Evolutionary conservation across 2,329 filamentous ascomycete species (phyloP).

Genomic region (Aspergillus spinulosporus): DNA sequence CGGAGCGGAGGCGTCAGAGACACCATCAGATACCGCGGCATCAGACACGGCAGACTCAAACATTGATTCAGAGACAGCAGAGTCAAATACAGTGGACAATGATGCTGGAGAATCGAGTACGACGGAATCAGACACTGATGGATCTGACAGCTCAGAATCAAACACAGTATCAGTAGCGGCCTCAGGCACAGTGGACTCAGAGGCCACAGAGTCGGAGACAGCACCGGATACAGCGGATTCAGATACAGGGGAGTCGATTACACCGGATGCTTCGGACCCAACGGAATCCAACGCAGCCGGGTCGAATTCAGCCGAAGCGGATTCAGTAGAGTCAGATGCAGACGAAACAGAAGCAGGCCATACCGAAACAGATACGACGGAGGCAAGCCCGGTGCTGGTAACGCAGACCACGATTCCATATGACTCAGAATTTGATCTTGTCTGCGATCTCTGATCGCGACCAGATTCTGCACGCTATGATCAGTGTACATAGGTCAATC

Average conservation of each 20-base stretch:
- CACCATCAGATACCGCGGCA: background rate
- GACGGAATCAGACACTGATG: background rate
- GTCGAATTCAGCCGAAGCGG: background rate
- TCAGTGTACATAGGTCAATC: background rate
- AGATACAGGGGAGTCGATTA: background rate
- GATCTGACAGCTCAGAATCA: background rate
- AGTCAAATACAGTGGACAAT: background rate
- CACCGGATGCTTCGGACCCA: background rate
- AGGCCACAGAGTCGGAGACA: background rate
- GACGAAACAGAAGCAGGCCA: background rate
- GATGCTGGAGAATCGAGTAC: background rate
- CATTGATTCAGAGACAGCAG: background rate
- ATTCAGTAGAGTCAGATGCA: background rate
- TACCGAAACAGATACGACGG: background rate
- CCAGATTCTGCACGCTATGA: background rate
- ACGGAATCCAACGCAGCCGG: background rate
- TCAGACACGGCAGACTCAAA: background rate
- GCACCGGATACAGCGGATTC: background rate
- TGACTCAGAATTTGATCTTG: conserved; percentile 24
- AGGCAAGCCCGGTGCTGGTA: background rate
- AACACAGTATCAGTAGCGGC: background rate
- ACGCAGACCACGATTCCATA: conserved; percentile 20
- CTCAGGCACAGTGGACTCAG: background rate
- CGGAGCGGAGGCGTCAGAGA: background rate
- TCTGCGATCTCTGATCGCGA: conserved; percentile 20